Evolutionary conservation across 1,284 basidiomycete species (phyloP).

Genomic region (Melampsora larici-populina): DNA sequence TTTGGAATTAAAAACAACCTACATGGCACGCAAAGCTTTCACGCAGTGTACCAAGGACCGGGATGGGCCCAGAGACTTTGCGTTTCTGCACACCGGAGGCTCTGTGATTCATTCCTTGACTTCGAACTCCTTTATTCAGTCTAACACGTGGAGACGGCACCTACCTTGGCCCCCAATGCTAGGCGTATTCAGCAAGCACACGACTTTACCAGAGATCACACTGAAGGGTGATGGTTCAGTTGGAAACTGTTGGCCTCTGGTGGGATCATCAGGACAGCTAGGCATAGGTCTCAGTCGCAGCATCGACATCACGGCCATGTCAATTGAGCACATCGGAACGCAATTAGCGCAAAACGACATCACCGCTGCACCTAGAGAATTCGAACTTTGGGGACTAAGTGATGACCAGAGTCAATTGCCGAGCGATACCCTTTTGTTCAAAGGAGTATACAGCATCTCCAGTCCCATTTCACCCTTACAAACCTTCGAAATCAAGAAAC

Average conservation of each 20-base stretch:
- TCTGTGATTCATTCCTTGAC: not conserved
- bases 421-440: not conserved
- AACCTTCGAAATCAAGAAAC: not conserved
- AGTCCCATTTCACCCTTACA: no score
- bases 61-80: not conserved
- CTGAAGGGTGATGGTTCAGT: not conserved
- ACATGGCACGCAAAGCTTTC: no score
- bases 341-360: not conserved
- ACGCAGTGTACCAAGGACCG: no score
- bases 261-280: constrained; percentile 1
- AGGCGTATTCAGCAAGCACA: not conserved
- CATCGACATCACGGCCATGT: no score
- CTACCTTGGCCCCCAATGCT: not conserved
- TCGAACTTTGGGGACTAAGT: constrained; percentile 25
- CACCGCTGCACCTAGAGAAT: no score
- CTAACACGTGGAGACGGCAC: not conserved
- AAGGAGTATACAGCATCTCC: constrained; percentile 5
- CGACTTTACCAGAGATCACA: not conserved
- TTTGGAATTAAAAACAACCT: no score
- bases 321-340: no score
- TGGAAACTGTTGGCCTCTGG: no score
- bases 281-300: not conserved
- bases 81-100: not conserved
- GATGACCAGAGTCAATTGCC: not conserved
- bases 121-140: not conserved